Percentiles rank a stretch among this genome's conserved stretches.
These are phyloP conservation scores for Trametes sp. DNA, from an alignment of 1,284 basidiomycete species.

Conservation along the genomic window DNA sequence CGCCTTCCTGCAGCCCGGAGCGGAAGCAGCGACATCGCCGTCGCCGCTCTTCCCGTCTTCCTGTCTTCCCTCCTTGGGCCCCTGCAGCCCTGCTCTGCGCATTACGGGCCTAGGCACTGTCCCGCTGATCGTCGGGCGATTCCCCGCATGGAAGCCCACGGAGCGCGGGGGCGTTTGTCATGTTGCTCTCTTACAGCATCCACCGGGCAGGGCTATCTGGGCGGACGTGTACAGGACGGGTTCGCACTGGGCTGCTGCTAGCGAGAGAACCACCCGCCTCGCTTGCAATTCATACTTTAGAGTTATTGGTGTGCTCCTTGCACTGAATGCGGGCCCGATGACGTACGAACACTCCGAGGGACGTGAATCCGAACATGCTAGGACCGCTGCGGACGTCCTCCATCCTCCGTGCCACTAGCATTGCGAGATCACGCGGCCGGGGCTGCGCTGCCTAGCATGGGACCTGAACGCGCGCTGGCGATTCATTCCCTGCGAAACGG, in stretches of 20 bases:
- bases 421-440: too few relatives aligned
- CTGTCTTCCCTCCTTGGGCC: not conserved
- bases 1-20: not conserved
- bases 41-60: not conserved
- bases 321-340: not conserved
- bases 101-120: too few relatives aligned
- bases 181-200: not conserved
- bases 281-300: constrained; percentile 11
- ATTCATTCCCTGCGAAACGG: constrained; percentile 5
- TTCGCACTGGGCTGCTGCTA: not conserved
- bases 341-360: too few relatives aligned
- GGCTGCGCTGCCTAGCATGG: too few relatives aligned
- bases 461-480: too few relatives aligned
- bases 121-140: not conserved
- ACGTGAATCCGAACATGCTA: too few relatives aligned
- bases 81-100: too few relatives aligned
- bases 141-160: constrained; percentile 4
- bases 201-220: too few relatives aligned
- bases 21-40: not conserved
- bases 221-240: too few relatives aligned
- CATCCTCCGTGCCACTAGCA: too few relatives aligned
- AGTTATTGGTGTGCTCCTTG: constrained; percentile 1
- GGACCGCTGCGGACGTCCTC: constrained; percentile 8
- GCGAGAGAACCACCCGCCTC: not conserved
- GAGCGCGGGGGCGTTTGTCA: not conserved